These are phyloP conservation scores for Plectosphaerella cucumerina DNA, from an alignment of 2,329 filamentous ascomycete genomes.

Conservation along the genomic window DNA sequence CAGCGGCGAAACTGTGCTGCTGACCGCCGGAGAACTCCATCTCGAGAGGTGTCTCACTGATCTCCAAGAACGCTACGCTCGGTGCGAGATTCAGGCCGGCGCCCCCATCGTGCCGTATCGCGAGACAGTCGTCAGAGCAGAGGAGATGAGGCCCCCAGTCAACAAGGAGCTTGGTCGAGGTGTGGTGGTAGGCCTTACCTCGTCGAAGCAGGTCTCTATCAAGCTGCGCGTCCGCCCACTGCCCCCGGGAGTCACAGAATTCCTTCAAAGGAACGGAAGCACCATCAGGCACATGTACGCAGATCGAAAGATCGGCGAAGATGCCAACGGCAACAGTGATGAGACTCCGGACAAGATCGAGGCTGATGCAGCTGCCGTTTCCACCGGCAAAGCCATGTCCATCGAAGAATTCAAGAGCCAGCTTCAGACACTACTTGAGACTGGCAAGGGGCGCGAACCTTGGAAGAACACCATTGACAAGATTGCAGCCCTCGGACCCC, in stretches of 20 bases:
- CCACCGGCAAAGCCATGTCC: conserved; percentile 60
- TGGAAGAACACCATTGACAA: conserved; percentile 76
- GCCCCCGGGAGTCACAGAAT: conserved; percentile 74
- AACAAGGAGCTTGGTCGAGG: conserved; percentile 86
- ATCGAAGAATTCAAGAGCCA: conserved; percentile 73
- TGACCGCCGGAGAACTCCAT: conserved; percentile 92
- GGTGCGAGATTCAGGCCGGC: conserved; percentile 90
- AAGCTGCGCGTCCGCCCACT: conserved; percentile 74
- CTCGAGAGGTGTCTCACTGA: conserved; percentile 92
- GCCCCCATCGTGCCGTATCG: conserved; percentile 93
- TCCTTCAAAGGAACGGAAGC: conserved; percentile 73
- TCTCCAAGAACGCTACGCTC: conserved; percentile 85
- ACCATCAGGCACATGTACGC: conserved; percentile 78
- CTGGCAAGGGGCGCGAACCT: conserved; percentile 55
- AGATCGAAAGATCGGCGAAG: conserved; percentile 53
- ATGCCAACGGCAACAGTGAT: conserved; percentile 29
- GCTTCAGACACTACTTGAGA: conserved; percentile 64
- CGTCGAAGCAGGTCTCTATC: conserved; percentile 81
- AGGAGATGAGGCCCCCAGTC: conserved; percentile 87
- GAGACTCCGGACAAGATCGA: conserved; percentile 35
- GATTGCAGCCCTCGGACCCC: conserved; percentile 87
- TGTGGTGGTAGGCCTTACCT: conserved; percentile 68
- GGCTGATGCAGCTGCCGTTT: conserved; percentile 45
- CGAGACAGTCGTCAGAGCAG: conserved; percentile 81
- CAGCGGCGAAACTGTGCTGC: conserved; percentile 89